Conservation (phyloP, 768 basidiomycete genomes). For the Auriscalpium microsporum region DNA sequence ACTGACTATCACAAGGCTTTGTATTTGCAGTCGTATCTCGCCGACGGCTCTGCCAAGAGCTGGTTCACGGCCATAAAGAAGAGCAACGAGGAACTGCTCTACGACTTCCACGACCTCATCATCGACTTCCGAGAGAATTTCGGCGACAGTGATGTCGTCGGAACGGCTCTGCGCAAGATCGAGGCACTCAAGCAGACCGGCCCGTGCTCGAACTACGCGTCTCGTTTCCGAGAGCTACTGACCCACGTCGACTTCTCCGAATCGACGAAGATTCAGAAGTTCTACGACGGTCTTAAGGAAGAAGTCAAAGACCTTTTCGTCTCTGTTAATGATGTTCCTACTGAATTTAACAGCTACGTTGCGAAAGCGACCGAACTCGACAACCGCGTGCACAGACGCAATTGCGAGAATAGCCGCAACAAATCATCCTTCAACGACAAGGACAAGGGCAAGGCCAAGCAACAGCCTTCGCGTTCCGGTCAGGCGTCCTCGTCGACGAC, state of each 20-base stretch:
- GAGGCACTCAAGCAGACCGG: no score
- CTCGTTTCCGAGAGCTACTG: constrained; percentile 21
- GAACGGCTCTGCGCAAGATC: no score
- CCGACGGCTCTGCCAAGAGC: no score
- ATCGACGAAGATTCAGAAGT: constrained; percentile 25
- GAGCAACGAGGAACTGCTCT: no score
- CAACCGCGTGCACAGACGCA: constrained; percentile 2
- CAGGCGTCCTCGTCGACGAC: background rate
- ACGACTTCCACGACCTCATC: no score
- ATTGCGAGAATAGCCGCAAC: background rate
- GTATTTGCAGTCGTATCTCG: no score
- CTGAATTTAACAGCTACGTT: constrained; percentile 3
- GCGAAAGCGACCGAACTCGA: background rate
- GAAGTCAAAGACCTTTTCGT: constrained; percentile 17
- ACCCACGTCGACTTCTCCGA: constrained; percentile 24
- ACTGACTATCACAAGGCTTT: no score
- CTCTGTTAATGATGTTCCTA: background rate
- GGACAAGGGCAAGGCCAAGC: background rate
- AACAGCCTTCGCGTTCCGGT: background rate
- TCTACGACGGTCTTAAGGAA: constrained; percentile 24
- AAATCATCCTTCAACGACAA: no score
- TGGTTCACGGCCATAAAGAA: no score
- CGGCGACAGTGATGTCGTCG: no score
- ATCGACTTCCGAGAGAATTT: no score
- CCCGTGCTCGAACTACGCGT: no score